Evolutionary conservation across 345 rosid species (phyloP), one percentile per base, ranked within the genome.

Genomic region (Hibiscus mutabilis): DNA sequence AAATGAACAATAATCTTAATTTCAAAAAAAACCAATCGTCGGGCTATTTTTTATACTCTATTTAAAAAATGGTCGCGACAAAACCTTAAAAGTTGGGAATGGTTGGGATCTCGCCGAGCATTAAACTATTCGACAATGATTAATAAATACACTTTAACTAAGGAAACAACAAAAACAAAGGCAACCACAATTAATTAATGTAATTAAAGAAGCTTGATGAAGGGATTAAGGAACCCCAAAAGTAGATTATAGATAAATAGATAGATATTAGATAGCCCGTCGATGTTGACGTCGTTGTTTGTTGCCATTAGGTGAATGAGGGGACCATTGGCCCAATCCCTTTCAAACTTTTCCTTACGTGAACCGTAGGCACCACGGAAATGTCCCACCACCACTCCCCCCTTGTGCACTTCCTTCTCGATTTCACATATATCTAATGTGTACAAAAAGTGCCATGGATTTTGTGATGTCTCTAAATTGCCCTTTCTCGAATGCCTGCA

Each of bases 311-410:
- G 19, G 55, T 15, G 15, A 16, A 4, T 1, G 60, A 68, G 15
- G 9, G 11, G 11, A 37, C 42, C 42, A 37, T 6, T 37, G 42
- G 0, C 27, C 61, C 72, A 31, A 53, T 53, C 58, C 22, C 22
- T 21, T 49, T 67, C 7, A 19, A 55, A 22, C 18, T 53, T 53
- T 18, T 68, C 47, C 7, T 68, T 52, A 52, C 18, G 12, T n/a
- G 18, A 14, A 52, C 46, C 72, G 72, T 68, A 46, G 18, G 72
- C n/a, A 53, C 60, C 60, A 68, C 72, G 72, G 25, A 18, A 52
- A 68, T 53, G 47, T 52, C 47, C 29, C 60, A 13, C 46, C 47
- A 10, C 42, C 27, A 25, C 27, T 25, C 27, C 27, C 37, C 7
- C 1, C 42, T n/a, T n/a, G n/a, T n/a, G n/a, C n/a, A n/a, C n/a